Percentiles rank a stretch among this genome's conserved stretches.
Evolutionary conservation across 176 grass and related monocot species (phyloP).

Genomic region (Poa pratensis): DNA sequence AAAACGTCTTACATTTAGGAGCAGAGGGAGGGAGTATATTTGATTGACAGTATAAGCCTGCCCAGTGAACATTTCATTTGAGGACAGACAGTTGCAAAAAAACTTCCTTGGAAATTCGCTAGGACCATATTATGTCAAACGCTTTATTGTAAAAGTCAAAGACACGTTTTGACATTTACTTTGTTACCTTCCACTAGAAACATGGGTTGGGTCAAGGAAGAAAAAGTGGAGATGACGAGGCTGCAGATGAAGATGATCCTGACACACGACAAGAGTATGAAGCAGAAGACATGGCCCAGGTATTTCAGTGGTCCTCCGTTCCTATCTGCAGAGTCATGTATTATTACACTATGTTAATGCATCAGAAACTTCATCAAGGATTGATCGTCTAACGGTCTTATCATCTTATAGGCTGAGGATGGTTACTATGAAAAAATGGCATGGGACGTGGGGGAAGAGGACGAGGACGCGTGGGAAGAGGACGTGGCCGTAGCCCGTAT

Average conservation of each 20-base stretch:
- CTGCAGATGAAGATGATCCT: slow-evolving; percentile 49
- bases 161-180: not conserved
- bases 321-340: not conserved
- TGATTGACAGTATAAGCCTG: slow-evolving; percentile 14
- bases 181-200: slow-evolving; percentile 44
- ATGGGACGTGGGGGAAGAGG: slow-evolving; percentile 52
- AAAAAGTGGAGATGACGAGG: slow-evolving; percentile 49
- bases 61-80: slow-evolving; percentile 12
- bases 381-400: slow-evolving; percentile 10
- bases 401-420: slow-evolving; percentile 53
- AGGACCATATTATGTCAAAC: not conserved
- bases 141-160: not conserved
- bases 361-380: not conserved
- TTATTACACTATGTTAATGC: not conserved
- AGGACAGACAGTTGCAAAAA: slow-evolving; percentile 4
- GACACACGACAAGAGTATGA: slow-evolving; percentile 50
- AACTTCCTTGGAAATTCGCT: not conserved
- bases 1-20: too few relatives aligned
- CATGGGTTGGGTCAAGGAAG: slow-evolving; percentile 48
- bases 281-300: slow-evolving; percentile 39
- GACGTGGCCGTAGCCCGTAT: slow-evolving; percentile 53
- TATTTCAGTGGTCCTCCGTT: slow-evolving; percentile 8
- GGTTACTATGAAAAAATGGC: slow-evolving; percentile 50
- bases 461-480: slow-evolving; percentile 56
- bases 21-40: not conserved